These are phyloP conservation scores for Thelonectria olida DNA, from an alignment of 2,329 filamentous ascomycete genomes.

Conservation along the genomic window DNA sequence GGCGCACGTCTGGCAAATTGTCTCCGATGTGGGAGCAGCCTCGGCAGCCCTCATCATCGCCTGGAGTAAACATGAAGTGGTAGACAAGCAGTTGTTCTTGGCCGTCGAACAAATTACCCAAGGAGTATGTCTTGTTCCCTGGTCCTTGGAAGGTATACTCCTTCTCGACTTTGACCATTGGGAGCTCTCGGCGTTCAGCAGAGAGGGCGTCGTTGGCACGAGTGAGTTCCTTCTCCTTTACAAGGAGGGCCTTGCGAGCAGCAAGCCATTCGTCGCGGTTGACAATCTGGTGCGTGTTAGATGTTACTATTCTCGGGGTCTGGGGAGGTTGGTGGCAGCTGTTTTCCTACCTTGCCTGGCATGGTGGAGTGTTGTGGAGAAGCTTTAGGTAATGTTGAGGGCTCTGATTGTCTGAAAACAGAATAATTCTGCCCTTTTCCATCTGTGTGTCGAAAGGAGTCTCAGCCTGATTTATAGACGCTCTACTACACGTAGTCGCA, in stretches of 20 bases:
- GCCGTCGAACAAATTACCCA: constrained; percentile 45
- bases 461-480: too few species aligned
- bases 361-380: not conserved
- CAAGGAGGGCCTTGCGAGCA: constrained; percentile 45
- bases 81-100: constrained; percentile 52
- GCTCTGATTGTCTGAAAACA: too few species aligned
- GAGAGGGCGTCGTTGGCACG: constrained; percentile 42
- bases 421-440: too few species aligned
- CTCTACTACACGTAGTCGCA: too few species aligned
- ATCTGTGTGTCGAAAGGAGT: too few species aligned
- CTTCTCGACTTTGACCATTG: constrained; percentile 51
- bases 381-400: too few species aligned
- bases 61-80: constrained; percentile 56
- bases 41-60: constrained; percentile 46
- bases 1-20: constrained; percentile 48
- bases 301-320: not conserved
- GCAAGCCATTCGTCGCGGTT: constrained; percentile 46
- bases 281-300: constrained; percentile 37
- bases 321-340: too few species aligned
- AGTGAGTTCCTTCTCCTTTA: constrained; percentile 47
- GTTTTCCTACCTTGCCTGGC: constrained; percentile 11
- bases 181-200: constrained; percentile 46
- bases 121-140: constrained; percentile 31
- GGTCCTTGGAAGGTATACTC: constrained; percentile 47
- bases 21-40: constrained; percentile 52